These are phyloP conservation scores for Rhodosporidiobolus sp. DNA, from an alignment of 768 basidiomycete genomes.

Conservation along the genomic window DNA sequence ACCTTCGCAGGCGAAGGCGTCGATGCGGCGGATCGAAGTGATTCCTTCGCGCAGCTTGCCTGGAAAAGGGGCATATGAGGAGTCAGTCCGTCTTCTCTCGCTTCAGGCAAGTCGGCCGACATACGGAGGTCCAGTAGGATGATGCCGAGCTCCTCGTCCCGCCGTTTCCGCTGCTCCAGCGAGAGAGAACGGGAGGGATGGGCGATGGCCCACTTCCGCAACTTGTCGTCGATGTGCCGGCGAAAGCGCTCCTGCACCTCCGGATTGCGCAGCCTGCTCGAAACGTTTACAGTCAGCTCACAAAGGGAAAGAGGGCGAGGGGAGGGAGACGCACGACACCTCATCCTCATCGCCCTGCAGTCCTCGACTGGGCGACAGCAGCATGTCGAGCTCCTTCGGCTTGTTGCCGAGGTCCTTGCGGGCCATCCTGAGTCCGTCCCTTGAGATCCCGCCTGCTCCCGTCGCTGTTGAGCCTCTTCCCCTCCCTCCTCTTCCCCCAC, in stretches of 20 bases:
- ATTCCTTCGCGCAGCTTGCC: constrained; percentile 39
- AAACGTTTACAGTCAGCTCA: background rate
- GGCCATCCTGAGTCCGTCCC: constrained; percentile 19
- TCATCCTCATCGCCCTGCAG: constrained; percentile 16
- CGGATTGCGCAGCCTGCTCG: constrained; percentile 12
- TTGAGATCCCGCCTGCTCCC: background rate
- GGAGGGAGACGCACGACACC: constrained; percentile 10
- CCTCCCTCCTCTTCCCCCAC: background rate
- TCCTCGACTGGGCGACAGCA: constrained; percentile 28
- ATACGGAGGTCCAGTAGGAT: constrained; percentile 37
- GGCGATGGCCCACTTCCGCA: constrained; percentile 7
- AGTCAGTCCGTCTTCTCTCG: background rate
- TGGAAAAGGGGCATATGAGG: background rate
- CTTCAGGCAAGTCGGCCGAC: background rate
- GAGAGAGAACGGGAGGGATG: background rate
- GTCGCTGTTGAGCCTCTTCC: background rate
- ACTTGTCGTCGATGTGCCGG: constrained; percentile 25
- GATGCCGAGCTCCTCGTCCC: constrained; percentile 30
- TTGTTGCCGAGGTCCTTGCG: constrained; percentile 18
- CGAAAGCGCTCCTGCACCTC: constrained; percentile 27
- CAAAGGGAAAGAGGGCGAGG: too few species aligned
- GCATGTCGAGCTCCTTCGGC: constrained; percentile 25
- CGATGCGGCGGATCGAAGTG: constrained; percentile 19
- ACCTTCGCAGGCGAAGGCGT: constrained; percentile 33
- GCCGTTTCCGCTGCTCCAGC: background rate